Evolutionary conservation across 176 grass and related monocot genomes (phyloP), one percentile per base, ranked within the genome.

Genomic region (Olyra latifolia): DNA sequence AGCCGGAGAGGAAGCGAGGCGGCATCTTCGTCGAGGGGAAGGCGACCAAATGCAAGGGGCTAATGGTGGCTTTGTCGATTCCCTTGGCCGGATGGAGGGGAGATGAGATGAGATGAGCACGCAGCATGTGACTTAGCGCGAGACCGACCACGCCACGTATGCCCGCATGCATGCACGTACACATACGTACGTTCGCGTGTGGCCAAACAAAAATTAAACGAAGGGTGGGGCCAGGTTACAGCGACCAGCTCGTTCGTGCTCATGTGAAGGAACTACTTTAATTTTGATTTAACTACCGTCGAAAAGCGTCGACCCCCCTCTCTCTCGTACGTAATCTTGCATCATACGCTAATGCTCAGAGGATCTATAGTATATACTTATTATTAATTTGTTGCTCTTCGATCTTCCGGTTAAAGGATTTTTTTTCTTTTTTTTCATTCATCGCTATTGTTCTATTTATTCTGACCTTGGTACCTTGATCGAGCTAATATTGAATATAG

Each of bases 31-130:
- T 41, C 1, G 4, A 49, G 30, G 55, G 30, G 55, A 62, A 72
- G 19, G 44, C 19, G 45, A 15, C 69, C 80, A 83, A 74, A 64
- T 28, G 81, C 47, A 65, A 83, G 47, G 81, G 81, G 32, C 15
- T 10, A 11, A 13, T 43, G 60, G 15, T 44, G 15, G 22, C 1
- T n/a, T 66, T 66, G 81, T 83, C 81, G 59, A 32, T 83, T 83
- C 81, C 47, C n/a, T 30, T 43, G 81, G 81, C 22, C 32, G 17
- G 52, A 10, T 8, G 20, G 2, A 59, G 20, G 56, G n/a, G 20
- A 15, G 11, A 2, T 66, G n/a, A n/a, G n/a, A n/a, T 4, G 46
- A 22, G 32, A 35, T 35, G 32, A 35, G 32, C 32, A 35, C 4
- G 32, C 27, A 17, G 63, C 50, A 80, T 69, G 71, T 83, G 72